A percentile compares a stretch with the other conserved stretches of the same genome.
phyloP scores from a whole-genome alignment of 2,329 filamentous ascomycete species.

The Juglanconis oblonga region DNA sequence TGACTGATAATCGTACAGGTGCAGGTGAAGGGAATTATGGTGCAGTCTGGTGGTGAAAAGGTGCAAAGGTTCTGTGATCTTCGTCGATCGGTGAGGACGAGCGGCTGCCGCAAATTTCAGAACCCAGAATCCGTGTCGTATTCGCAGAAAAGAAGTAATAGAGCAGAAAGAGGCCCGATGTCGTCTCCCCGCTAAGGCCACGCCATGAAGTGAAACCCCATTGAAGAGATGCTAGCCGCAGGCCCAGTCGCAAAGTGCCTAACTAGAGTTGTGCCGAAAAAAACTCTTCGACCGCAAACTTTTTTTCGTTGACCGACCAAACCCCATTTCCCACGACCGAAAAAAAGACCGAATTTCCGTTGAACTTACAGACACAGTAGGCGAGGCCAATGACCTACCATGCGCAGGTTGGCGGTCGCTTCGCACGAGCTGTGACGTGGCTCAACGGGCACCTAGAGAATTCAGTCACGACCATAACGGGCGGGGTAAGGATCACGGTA shows the following conservation, averaged over 20 bases:
- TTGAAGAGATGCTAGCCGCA: slow-evolving; percentile 17
- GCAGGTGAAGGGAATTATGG: slow-evolving; percentile 16
- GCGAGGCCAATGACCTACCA: slow-evolving; percentile 13
- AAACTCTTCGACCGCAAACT: slow-evolving; percentile 17
- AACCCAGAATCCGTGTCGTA: slow-evolving; percentile 10
- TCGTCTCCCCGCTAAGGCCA: slow-evolving; percentile 15
- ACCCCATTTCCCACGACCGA: slow-evolving; percentile 15
- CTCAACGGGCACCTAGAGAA: slow-evolving; percentile 19
- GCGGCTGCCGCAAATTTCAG: slow-evolving; percentile 11
- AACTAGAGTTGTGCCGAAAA: slow-evolving; percentile 17
- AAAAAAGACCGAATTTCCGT: slow-evolving; percentile 13
- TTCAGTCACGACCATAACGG: slow-evolving; percentile 18
- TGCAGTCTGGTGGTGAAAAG: slow-evolving; percentile 16
- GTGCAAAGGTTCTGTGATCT: slow-evolving; percentile 9
- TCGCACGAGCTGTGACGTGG: slow-evolving; percentile 5
- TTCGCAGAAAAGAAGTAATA: slow-evolving; percentile 11
- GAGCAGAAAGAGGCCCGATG: slow-evolving; percentile 13
- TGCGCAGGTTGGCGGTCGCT: slow-evolving; percentile 1
- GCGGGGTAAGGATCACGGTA: not conserved
- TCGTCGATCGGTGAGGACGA: slow-evolving; percentile 10
- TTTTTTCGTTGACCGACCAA: slow-evolving; percentile 17
- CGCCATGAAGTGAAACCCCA: slow-evolving; percentile 15
- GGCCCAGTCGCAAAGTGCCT: slow-evolving; percentile 20
- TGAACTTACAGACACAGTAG: slow-evolving; percentile 14
- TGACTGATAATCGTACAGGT: slow-evolving; percentile 19